Evolutionary conservation across 768 basidiomycete genomes (phyloP), one percentile per base, ranked within the genome.

Genomic region (Pholiota molesta): DNA sequence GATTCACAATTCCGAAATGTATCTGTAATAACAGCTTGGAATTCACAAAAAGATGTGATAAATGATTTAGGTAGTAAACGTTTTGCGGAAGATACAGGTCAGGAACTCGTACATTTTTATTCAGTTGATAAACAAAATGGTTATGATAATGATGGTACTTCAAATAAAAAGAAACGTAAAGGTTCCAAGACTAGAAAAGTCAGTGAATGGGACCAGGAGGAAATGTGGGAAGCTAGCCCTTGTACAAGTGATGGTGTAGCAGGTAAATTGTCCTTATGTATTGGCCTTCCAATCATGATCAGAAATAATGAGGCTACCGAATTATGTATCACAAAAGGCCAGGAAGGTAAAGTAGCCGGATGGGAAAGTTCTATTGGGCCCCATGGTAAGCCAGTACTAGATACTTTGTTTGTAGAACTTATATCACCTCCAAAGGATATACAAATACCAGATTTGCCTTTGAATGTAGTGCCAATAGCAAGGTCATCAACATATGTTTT

Each of bases 321-420:
- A 45, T 54, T 74, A n/a, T 69, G 72, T 53, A 75, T 78, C 4
- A 77, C 75, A 2, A 75, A 74, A 57, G 77, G 76, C 1, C 73
- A 75, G 60, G 72, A 76, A 65, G 77, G 62, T 0, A 60, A 47
- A 35, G 74, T 78, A 2, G 52, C 57, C 60, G 73, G 69, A 17
- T 79, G 77, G 78, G 44, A 70, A 23, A 51, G 55, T 14, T 23
- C 16, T 8, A 33, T 40, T 16, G 68, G 73, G 1, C 21, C 61
- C 1, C 17, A 53, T n/a, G 69, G 68, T 14, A 67, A 72, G 40
- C n/a, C 16, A 14, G 37, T 71, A 8, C 51, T 78, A 11, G 73
- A 75, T 9, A 72, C 66, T 0, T 35, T 78, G 10, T 78, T 72
- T 69, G 70, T 77, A 1, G 45, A 69, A 51, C 62, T 76, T 23